Conservation (phyloP, 352 stramenopile species). For the Pythium aquatile region DNA sequence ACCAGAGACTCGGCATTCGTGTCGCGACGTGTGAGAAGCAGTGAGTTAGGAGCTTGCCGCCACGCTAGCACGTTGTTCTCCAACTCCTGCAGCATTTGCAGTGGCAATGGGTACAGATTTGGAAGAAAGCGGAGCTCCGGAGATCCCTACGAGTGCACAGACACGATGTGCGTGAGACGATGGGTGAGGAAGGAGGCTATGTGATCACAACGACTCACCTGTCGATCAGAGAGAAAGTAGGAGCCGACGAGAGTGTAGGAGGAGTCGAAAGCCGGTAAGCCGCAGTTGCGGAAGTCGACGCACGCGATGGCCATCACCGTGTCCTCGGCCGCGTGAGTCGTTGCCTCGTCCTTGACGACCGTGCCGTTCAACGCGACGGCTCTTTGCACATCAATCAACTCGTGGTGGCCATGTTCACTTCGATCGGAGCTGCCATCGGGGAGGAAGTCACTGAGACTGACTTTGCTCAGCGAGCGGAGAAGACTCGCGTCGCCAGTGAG, state of each 20-base stretch:
- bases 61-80: conserved; percentile 34
- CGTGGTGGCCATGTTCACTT: not conserved
- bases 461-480: conserved; percentile 47
- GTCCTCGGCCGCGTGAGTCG: conserved; percentile 30
- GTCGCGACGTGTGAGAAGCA: conserved; percentile 15
- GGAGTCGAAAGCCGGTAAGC: conserved; percentile 55
- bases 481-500: conserved; percentile 55
- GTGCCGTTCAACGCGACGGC: conserved; percentile 26
- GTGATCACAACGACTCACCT: conserved; percentile 15
- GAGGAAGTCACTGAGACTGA: conserved; percentile 56
- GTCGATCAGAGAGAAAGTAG: conserved; percentile 48
- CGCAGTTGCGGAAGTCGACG: conserved; percentile 58
- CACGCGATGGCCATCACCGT: conserved; percentile 38
- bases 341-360: conserved; percentile 35
- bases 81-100: conserved; percentile 63
- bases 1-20: conserved; percentile 15
- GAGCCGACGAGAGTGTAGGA: conserved; percentile 50
- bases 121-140: conserved; percentile 51
- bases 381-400: conserved; percentile 1
- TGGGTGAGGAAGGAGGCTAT: not conserved
- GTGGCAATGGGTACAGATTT: conserved; percentile 55
- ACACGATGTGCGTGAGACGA: not conserved
- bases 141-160: conserved; percentile 20
- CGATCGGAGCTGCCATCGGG: conserved; percentile 10
- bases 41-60: conserved; percentile 18